phyloP scores from a whole-genome alignment of 2,329 filamentous ascomycete genomes.

The Nigrospora sphaerica region DNA sequence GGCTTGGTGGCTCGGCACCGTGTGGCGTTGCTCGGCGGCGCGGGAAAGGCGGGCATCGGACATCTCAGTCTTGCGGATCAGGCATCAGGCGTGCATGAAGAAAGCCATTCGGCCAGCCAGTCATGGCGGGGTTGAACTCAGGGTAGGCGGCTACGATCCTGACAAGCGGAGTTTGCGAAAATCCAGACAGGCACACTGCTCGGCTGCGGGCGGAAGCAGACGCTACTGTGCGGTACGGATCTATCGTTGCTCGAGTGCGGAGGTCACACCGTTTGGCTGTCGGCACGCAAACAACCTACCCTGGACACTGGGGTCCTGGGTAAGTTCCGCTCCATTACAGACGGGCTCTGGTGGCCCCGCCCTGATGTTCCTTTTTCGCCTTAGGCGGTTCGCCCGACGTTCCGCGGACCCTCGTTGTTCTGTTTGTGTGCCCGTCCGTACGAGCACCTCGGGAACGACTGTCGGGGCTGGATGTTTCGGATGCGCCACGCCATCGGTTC shows the following conservation, averaged over 20 bases:
- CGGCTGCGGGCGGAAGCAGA: not conserved
- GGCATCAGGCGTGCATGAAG: constrained; percentile 1
- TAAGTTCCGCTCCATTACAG: no score
- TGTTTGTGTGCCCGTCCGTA: no score
- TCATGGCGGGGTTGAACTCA: no score
- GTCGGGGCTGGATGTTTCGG: no score
- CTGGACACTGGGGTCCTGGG: no score
- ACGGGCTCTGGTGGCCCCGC: no score
- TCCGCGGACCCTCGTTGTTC: no score
- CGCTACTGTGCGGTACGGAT: no score
- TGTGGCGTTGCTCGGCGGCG: not conserved
- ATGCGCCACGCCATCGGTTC: no score
- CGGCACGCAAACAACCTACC: not conserved
- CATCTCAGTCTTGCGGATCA: not conserved
- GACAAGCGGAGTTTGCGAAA: constrained; percentile 2
- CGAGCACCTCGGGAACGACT: no score
- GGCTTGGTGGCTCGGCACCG: not conserved
- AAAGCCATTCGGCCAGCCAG: not conserved
- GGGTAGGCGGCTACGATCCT: not conserved
- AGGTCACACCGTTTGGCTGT: not conserved
- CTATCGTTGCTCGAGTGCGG: not conserved
- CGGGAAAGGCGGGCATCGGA: not conserved
- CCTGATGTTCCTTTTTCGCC: no score
- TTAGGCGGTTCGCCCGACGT: no score
- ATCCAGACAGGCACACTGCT: constrained; percentile 2